Evolutionary conservation across 1,284 basidiomycete species (phyloP).

Genomic region (Singerocomus inundabilis): DNA sequence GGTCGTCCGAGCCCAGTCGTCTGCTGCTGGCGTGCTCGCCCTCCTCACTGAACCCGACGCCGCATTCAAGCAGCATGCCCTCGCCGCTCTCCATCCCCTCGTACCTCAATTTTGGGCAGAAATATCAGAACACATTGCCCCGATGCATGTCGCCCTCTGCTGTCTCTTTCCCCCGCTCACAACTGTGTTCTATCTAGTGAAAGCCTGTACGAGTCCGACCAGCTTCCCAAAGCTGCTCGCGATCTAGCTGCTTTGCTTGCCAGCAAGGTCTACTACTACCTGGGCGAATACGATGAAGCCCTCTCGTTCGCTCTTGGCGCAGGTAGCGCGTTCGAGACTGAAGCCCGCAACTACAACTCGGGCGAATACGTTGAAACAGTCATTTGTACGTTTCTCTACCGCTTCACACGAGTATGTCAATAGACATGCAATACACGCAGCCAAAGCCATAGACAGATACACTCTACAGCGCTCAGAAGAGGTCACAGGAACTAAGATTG

Average conservation of each 20-base stretch:
- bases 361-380: slow-evolving; percentile 94
- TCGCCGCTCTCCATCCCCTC: slow-evolving; percentile 76
- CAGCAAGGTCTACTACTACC: slow-evolving; percentile 95
- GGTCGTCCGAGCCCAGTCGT: slow-evolving; percentile 69
- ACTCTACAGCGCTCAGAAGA: slow-evolving; percentile 61
- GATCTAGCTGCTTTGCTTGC: slow-evolving; percentile 85
- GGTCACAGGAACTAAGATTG: slow-evolving; percentile 57
- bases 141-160: slow-evolving; percentile 63
- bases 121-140: slow-evolving; percentile 89
- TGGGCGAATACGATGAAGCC: slow-evolving; percentile 91
- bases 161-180: slow-evolving; percentile 17
- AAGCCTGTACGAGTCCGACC: slow-evolving; percentile 80
- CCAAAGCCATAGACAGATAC: slow-evolving; percentile 93
- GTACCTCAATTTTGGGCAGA: slow-evolving; percentile 97
- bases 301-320: slow-evolving; percentile 90
- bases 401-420: background rate
- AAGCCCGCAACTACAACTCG: slow-evolving; percentile 57
- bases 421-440: slow-evolving; percentile 40
- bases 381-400: slow-evolving; percentile 64
- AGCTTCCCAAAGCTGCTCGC: slow-evolving; percentile 69
- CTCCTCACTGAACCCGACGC: slow-evolving; percentile 86
- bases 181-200: slow-evolving; percentile 55
- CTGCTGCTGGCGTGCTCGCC: slow-evolving; percentile 86
- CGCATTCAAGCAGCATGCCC: slow-evolving; percentile 85
- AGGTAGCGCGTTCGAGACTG: slow-evolving; percentile 80